Evolutionary conservation across 257 asterid species (phyloP).

Genomic region (Nicotiana tabacum): DNA sequence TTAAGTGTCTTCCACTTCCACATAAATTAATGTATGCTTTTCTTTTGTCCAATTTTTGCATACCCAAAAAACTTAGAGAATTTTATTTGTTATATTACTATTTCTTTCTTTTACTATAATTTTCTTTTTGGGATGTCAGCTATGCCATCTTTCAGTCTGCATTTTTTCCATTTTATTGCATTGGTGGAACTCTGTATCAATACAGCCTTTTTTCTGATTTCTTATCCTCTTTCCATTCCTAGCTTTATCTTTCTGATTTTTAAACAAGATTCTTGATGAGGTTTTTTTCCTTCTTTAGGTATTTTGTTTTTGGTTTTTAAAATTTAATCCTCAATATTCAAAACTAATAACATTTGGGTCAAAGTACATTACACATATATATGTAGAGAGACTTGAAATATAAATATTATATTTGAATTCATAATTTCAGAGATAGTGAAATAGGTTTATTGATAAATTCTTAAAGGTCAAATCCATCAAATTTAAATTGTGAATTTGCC

Average conservation of each 20-base stretch:
- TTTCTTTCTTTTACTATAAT: not conserved
- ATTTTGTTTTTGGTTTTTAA: not conserved
- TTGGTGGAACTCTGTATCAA: not conserved
- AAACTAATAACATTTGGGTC: not conserved
- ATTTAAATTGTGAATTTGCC: too few relatives aligned
- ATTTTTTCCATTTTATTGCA: not conserved
- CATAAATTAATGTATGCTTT: constrained; percentile 12
- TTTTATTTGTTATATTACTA: not conserved
- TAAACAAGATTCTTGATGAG: not conserved
- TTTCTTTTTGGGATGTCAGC: constrained; percentile 11
- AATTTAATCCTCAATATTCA: not conserved
- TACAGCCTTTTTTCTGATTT: not conserved
- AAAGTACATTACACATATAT: too few relatives aligned
- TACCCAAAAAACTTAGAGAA: not conserved
- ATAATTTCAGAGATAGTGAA: too few relatives aligned
- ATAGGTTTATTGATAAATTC: too few relatives aligned
- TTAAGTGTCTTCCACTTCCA: constrained; percentile 10
- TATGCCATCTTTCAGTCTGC: constrained; percentile 6
- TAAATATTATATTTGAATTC: too few relatives aligned
- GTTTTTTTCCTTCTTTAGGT: not conserved
- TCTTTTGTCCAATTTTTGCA: not conserved
- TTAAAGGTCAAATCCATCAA: too few relatives aligned
- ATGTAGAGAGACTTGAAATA: too few relatives aligned
- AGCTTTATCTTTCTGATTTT: not conserved
- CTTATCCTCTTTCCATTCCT: not conserved